Evolutionary conservation across 2,329 filamentous ascomycete species (phyloP), one percentile per base, ranked within the genome.

Genomic region (Simplicillium sp.): DNA sequence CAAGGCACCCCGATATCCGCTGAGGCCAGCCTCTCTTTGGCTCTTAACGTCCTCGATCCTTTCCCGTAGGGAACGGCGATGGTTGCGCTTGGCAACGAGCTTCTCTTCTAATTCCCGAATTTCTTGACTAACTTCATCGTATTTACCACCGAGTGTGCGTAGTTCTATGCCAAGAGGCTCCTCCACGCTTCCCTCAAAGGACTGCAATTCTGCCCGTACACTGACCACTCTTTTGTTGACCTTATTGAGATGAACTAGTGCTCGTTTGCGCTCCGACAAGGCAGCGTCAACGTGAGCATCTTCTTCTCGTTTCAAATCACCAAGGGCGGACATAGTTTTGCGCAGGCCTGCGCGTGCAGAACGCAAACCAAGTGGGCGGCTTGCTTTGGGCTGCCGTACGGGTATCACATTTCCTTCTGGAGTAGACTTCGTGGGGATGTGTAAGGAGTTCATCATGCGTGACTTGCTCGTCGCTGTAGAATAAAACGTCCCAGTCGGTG

Each of bases 1-100:
- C 29, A 87, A 60, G 4, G 82, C 81, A 2, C 80, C 75, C 15
- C 71, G 75, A 55, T 87, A 88, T 1, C 82, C 81, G 41, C 81
- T 84, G 12, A 87, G 57, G n/a, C 77, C 78, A 2, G 83, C 80
- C 54, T 87, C 83, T 31, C 81, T 67, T 40, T 71, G 70, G 49
- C 81, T 87, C 46, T 72, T 71, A 2, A 78, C 70, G 41, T 82
- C 77, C 7, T 74, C 68, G 36, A 86, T 75, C 51, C 76, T 70
- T 3, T 70, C 69, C 45, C 73, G 61, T 1, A 88, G 58, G 54
- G 70, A 72, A n/a, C 70, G 65, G 48, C 79, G 76, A 20, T 74
- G 67, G 36, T 68, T 71, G 50, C 77, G 77, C 61, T 87, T 67
- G 3, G 69, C 68, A 17, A 69, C 65, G 2, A 89, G 65, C 48